phyloP scores from a whole-genome alignment of 169 alveolate species.

The Eimeria zaria region DNA sequence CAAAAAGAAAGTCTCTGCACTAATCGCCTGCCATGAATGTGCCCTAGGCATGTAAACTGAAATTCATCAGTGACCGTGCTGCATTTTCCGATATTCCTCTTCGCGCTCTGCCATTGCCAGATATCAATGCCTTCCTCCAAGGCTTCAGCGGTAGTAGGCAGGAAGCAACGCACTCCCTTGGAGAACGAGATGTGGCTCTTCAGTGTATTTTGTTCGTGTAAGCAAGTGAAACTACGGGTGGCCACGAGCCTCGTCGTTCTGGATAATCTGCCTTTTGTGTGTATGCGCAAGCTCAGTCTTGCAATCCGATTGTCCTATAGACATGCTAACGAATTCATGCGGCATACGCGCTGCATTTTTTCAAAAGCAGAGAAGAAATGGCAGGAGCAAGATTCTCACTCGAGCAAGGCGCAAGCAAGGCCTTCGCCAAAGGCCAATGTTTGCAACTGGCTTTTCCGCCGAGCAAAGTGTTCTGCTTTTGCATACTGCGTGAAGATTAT shows the following conservation, averaged over 20 bases:
- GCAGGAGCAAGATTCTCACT: background rate
- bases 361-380: background rate
- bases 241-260: background rate
- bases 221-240: background rate
- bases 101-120: background rate
- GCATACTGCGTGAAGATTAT: background rate
- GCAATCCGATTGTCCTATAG: background rate
- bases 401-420: background rate
- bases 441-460: background rate
- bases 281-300: background rate
- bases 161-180: background rate
- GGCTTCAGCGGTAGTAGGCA: background rate
- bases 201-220: background rate
- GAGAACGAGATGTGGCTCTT: background rate
- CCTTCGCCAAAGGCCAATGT: background rate
- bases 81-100: background rate
- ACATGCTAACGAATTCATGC: background rate
- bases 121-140: background rate
- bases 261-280: background rate
- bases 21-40: background rate
- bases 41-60: background rate
- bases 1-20: background rate
- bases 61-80: background rate
- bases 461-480: no score
- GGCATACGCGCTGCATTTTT: background rate